phyloP scores from a whole-genome alignment of 495 filamentous ascomycete species.

The Penicillium cataractarum region DNA sequence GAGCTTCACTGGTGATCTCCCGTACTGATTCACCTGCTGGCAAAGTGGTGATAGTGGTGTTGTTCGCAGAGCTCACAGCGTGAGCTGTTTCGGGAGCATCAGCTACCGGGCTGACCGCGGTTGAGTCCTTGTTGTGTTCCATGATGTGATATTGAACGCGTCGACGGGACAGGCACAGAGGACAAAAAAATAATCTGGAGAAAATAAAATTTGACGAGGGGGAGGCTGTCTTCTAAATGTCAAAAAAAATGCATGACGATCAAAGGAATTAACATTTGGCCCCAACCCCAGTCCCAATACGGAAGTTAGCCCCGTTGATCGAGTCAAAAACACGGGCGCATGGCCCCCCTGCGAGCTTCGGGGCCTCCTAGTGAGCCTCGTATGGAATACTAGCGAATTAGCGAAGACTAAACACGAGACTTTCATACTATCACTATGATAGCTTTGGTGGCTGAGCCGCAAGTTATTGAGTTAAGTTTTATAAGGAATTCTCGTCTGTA shows the following conservation, averaged over 20 bases:
- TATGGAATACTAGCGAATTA: background rate
- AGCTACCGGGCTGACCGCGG: background rate
- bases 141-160: background rate
- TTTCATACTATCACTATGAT: background rate
- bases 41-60: background rate
- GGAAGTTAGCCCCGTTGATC: background rate
- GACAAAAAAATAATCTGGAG: background rate
- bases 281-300: background rate
- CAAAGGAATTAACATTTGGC: conserved; percentile 3
- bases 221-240: conserved; percentile 1
- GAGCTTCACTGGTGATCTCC: background rate
- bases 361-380: background rate
- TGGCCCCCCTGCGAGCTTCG: background rate
- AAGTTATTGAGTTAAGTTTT: background rate
- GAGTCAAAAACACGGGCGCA: conserved; percentile 4
- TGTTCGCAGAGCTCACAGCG: background rate
- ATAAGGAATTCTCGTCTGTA: background rate
- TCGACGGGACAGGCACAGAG: background rate
- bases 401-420: background rate
- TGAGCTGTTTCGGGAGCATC: background rate
- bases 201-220: background rate
- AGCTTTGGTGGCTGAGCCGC: background rate
- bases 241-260: background rate
- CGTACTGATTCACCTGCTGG: background rate
- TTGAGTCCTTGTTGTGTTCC: conserved; percentile 4